A percentile compares a stretch with the other conserved stretches of the same genome.
Conservation (phyloP, 148 eudicot genomes). For the Chenopodium album region DNA sequence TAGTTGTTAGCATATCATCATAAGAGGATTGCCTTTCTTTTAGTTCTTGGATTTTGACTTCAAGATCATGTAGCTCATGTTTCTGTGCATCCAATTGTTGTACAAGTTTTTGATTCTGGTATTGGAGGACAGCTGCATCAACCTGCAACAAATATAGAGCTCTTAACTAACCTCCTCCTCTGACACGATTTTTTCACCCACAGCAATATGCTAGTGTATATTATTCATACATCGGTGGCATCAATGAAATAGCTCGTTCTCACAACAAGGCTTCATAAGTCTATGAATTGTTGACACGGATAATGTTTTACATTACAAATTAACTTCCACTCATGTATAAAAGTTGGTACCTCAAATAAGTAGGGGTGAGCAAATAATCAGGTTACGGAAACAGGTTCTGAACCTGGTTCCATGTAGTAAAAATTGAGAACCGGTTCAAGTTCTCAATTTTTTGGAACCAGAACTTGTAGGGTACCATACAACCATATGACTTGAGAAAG, state of each 20-base stretch:
- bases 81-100: slow-evolving; percentile 85
- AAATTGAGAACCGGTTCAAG: too few species aligned
- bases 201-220: background rate
- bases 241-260: background rate
- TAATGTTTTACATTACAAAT: background rate
- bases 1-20: slow-evolving; percentile 58
- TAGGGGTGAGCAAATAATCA: background rate
- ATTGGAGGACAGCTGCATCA: slow-evolving; percentile 86
- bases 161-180: slow-evolving; percentile 2
- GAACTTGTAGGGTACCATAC: too few species aligned
- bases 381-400: too few species aligned
- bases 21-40: slow-evolving; percentile 76
- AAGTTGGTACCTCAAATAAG: background rate
- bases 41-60: slow-evolving; percentile 64
- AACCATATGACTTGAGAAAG: too few species aligned
- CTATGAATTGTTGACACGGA: background rate
- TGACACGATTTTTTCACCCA: background rate
- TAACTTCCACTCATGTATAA: background rate
- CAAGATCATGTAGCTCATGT: slow-evolving; percentile 81
- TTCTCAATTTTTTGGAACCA: too few species aligned
- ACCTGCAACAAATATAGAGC: slow-evolving; percentile 47
- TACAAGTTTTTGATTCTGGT: slow-evolving; percentile 88
- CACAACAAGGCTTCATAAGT: background rate
- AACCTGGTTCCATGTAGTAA: too few species aligned
- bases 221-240: background rate